Conservation (phyloP, 2,329 filamentous ascomycete species). For the Orbilia brochopaga region DNA sequence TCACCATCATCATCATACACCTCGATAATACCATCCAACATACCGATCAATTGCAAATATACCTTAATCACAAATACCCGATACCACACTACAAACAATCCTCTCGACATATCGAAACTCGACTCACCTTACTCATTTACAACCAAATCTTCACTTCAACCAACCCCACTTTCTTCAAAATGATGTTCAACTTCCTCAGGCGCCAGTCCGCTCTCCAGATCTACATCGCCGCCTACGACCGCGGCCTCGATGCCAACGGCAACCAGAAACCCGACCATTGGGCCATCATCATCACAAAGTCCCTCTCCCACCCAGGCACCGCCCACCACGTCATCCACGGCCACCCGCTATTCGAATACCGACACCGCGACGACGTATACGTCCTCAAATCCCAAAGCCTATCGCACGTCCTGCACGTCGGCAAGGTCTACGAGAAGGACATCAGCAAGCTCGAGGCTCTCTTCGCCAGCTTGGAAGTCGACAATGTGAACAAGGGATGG, state of each 20-base stretch:
- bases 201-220: slow-evolving; percentile 37
- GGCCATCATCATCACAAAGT: slow-evolving; percentile 48
- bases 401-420: slow-evolving; percentile 42
- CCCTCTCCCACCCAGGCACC: slow-evolving; percentile 44
- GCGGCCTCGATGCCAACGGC: slow-evolving; percentile 41
- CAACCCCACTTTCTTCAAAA: slow-evolving; percentile 16
- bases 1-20: neutral
- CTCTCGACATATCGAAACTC: neutral
- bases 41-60: slow-evolving; percentile 2
- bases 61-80: neutral
- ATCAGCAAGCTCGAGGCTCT: slow-evolving; percentile 26
- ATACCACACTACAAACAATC: neutral
- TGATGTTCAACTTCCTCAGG: slow-evolving; percentile 39
- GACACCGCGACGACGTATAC: slow-evolving; percentile 44
- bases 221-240: slow-evolving; percentile 47
- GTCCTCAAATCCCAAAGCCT: slow-evolving; percentile 44
- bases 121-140: neutral
- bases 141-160: neutral
- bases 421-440: slow-evolving; percentile 48
- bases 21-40: slow-evolving; percentile 8
- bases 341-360: slow-evolving; percentile 48
- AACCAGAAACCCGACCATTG: slow-evolving; percentile 47
- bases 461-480: slow-evolving; percentile 31
- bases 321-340: slow-evolving; percentile 50
- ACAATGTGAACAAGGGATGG: slow-evolving; percentile 44